phyloP scores from a whole-genome alignment of 257 asterid species.

The Solanum medicagineum region DNA sequence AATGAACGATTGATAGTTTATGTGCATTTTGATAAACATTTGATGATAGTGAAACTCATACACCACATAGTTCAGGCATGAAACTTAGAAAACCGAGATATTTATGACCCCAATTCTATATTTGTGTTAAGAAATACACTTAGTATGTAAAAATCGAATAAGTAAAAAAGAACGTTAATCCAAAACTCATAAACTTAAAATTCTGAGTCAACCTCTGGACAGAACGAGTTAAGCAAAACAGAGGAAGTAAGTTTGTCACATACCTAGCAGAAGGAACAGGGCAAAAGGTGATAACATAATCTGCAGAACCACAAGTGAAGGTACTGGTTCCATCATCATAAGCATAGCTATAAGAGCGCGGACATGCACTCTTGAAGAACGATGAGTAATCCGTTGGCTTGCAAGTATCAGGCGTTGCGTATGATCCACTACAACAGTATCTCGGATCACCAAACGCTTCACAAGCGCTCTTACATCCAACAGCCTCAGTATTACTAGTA shows the following conservation, averaged over 20 bases:
- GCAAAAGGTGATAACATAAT: constrained; percentile 28
- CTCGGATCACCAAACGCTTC: constrained; percentile 15
- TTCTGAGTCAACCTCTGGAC: background rate
- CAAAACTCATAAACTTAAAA: background rate
- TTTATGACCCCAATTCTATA: background rate
- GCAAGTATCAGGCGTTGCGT: constrained; percentile 23
- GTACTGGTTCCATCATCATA: constrained; percentile 34
- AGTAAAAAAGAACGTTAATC: background rate
- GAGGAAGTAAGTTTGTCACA: background rate
- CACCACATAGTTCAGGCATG: background rate
- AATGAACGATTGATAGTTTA: background rate
- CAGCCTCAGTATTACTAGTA: background rate
- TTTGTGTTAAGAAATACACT: background rate
- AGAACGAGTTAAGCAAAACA: background rate
- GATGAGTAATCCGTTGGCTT: constrained; percentile 16
- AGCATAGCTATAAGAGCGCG: constrained; percentile 34
- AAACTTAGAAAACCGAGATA: background rate
- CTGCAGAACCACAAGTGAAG: constrained; percentile 29
- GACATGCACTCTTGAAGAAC: constrained; percentile 23
- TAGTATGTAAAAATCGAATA: background rate
- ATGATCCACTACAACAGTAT: constrained; percentile 25
- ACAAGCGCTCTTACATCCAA: constrained; percentile 63
- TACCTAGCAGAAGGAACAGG: constrained; percentile 22
- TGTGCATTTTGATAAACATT: background rate
- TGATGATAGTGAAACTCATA: background rate